Evolutionary conservation across 2,329 filamentous ascomycete species (phyloP), one percentile per base, ranked within the genome.

Genomic region (Neoscytalidium dimidiatum): DNA sequence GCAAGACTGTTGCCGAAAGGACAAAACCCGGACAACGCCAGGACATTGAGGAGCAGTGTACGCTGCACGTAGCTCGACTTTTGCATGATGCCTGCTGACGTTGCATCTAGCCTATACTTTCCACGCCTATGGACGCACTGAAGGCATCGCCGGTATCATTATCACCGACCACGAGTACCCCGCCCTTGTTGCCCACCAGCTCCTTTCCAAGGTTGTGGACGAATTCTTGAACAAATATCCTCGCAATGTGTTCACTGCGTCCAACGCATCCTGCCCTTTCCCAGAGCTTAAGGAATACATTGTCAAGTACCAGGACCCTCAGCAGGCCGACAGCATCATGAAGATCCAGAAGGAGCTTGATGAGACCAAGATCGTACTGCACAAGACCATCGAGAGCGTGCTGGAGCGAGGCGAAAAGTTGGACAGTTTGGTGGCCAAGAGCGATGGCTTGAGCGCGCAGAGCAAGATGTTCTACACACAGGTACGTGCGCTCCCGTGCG

Each of bases 291-390:
- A 92, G 77, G 90, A 92, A 46, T 96, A 96, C 79, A 84, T 91
- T 58, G 75, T 79, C 44, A 88, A 90, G 70, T 96, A 93, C 81
- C 92, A 97, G 82, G 91, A 97, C 77, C 93, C 94, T 13, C 84
- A 89, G 74, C 86, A 96, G 80, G 94, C 92, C 70, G 93, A 96
- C 81, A 94, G 90, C 79, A 96, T 98, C 76, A 87, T 92, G 84
- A 94, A 92, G 85, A 97, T 99, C 73, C 94, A 98, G 80, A 91
- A 92, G 81, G 93, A 99, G 82, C 85, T 99, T 67, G 94, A 98
- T 75, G 94, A 97, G 84, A 98, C 94, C 67, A 98, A 97, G 86
- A 94, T 96, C 75, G 90, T 97, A 66, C 84, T 99, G 72, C 93
- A 98, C 82, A 96, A 98, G 86, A 97, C 95, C 49, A 97, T 97